These are phyloP conservation scores for Apiotrichum domesticum DNA, from an alignment of 1,284 basidiomycete species.

Conservation along the genomic window DNA sequence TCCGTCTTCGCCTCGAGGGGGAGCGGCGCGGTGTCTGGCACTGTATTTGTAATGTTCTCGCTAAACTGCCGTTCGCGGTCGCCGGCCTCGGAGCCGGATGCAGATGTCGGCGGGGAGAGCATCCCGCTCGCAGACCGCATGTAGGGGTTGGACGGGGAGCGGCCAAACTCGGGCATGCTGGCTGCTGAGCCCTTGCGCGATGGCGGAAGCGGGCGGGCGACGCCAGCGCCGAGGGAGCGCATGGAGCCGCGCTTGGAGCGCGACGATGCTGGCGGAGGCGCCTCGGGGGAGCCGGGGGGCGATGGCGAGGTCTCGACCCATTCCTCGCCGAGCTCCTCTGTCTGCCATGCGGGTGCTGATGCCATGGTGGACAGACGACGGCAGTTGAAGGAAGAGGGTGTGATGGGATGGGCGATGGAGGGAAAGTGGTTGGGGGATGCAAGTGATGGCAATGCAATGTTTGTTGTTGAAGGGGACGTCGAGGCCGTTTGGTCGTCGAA, in stretches of 20 bases:
- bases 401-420: too few relatives aligned
- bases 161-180: conserved; percentile 6
- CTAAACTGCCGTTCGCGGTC: not conserved
- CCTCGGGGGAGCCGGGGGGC: conserved; percentile 58
- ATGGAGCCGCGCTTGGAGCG: conserved; percentile 33
- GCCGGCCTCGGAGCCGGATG: conserved; percentile 4
- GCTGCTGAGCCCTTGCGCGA: conserved; percentile 14
- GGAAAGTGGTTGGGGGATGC: too few relatives aligned
- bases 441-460: too few relatives aligned
- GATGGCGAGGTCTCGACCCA: conserved; percentile 57
- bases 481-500: too few relatives aligned
- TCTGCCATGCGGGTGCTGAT: conserved; percentile 62
- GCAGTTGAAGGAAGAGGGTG: not conserved
- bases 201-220: conserved; percentile 30
- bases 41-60: not conserved
- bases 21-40: conserved; percentile 1
- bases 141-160: conserved; percentile 12
- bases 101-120: conserved; percentile 15
- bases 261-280: conserved; percentile 39
- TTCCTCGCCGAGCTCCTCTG: conserved; percentile 69
- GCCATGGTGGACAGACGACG: conserved; percentile 11
- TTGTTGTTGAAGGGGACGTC: too few relatives aligned
- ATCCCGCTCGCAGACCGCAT: conserved; percentile 13
- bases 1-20: not conserved
- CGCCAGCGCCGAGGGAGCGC: conserved; percentile 30